phyloP scores from a whole-genome alignment of 345 rosid species.

The Microcos paniculata region DNA sequence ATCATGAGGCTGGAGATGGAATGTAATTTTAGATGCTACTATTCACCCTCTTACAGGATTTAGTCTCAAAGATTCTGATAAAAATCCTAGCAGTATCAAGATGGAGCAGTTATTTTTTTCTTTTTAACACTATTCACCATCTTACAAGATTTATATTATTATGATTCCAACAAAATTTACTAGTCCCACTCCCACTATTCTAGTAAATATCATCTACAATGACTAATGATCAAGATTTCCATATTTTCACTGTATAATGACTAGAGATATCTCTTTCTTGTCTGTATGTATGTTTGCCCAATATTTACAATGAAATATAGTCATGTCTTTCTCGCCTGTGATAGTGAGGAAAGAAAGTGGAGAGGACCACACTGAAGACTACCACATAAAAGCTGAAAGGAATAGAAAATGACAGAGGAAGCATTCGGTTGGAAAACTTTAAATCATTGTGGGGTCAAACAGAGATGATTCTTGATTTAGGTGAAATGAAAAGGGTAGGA shows the following conservation, averaged over 20 bases:
- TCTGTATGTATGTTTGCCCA: not conserved
- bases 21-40: not conserved
- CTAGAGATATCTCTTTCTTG: not conserved
- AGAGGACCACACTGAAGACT: not conserved
- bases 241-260: not conserved
- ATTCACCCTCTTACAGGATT: not conserved
- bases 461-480: slow-evolving; percentile 2
- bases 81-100: not conserved
- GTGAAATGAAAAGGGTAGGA: slow-evolving; percentile 13
- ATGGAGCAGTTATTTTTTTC: not conserved
- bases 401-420: slow-evolving; percentile 13
- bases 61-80: slow-evolving; percentile 1
- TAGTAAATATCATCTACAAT: not conserved
- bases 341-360: not conserved
- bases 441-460: slow-evolving; percentile 17
- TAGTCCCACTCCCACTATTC: not conserved
- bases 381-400: slow-evolving; percentile 9
- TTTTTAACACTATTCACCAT: not conserved
- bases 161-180: not conserved
- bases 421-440: slow-evolving; percentile 14
- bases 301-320: no score
- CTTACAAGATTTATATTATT: not conserved
- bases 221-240: not conserved
- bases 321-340: not conserved
- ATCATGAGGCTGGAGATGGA: not conserved